Evolutionary conservation across 306 rosid genomes (phyloP), one percentile per base, ranked within the genome.

Genomic region (Lupinus albus): DNA sequence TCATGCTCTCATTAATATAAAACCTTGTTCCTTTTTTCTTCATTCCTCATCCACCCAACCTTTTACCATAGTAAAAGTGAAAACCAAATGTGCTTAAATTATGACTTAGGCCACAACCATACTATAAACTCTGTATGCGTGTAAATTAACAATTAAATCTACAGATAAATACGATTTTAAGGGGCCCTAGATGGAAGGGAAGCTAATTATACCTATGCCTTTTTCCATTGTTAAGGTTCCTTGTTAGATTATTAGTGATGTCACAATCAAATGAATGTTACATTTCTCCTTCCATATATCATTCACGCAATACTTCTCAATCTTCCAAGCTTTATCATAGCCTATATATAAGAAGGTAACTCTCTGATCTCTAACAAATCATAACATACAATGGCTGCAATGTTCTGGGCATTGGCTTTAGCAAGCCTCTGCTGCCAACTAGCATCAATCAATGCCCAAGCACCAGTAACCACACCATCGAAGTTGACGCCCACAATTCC

Each of bases 191-290:
- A 47, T 70, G 56, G 56, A 53, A 63, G 36, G 45, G 46, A 64
- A 58, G 49, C 51, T 41, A 51, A 18, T 44, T 2, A 15, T 17
- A 35, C 60, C 30, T 25, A 2, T 11, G 4, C 39, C 11, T 18
- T 50, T 41, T 61, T 59, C 14, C 30, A 39, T 61, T 54, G 28
- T 10, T 10, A 59, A 55, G 0, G 42, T 70, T 48, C n/a, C 64
- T 73, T 77, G 74, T 57, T 18, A 74, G 78, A 71, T 71, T 67
- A 84, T 78, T 61, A 70, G 76, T 39, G 70, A 81, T 62, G 84
- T 84, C 64, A 8, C 82, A 54, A 61, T 84, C 88, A 54, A 17
- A 33, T 75, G 92, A 91, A 76, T 49, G 79, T 61, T 67, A 67
- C 84, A 41, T 81, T 38, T 36, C 73, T 77, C 82, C 85, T 64